Evolutionary conservation across 345 rosid species (phyloP), one percentile per base, ranked within the genome.

Genomic region (Cardiospermum halicacabum): DNA sequence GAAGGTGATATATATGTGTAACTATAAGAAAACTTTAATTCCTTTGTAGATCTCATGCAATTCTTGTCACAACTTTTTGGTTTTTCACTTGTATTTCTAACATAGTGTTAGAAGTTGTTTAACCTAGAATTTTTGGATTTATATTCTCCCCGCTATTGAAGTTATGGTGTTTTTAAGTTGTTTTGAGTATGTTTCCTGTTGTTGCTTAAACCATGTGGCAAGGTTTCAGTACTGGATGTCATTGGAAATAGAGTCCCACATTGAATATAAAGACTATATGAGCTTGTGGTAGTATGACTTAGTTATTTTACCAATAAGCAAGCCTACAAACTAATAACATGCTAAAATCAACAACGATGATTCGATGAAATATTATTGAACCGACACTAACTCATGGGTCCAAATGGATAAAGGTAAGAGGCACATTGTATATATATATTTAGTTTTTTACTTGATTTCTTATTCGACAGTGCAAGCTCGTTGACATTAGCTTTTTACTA

Each of bases 1-100:
- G 85, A 76, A 70, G 94, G 90, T 87, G 71, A 69, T 66, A 13
- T 55, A 40, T 67, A 53, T 66, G 56, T 60, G 43, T n/a, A 16
- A 21, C 30, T 54, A 31, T 42, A 37, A 62, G 68, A 34, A 51
- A 22, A 53, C 31, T 56, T 62, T 53, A 22, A 69, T 34, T 51
- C 50, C 50, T 49, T 56, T 56, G 3, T 60, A 36, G 25, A 55
- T 72, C 74, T 81, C 68, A 80, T 62, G 25, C 22, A 31, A 47
- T 5, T 13, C 62, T 72, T 45, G 3, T 55, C 75, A 30, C 36
- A n/a, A 45, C 18, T n/a, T 5, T 16, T 45, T 45, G 22, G 50
- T 9, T 9, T 5, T 45, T 43, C 2, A 45, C 50, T n/a, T n/a
- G 50, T 18, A 15, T n/a, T 3, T 0, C 2, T 45, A 45, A 45